phyloP scores from a whole-genome alignment of 345 rosid genomes.

The Syzygium oleosum region DNA sequence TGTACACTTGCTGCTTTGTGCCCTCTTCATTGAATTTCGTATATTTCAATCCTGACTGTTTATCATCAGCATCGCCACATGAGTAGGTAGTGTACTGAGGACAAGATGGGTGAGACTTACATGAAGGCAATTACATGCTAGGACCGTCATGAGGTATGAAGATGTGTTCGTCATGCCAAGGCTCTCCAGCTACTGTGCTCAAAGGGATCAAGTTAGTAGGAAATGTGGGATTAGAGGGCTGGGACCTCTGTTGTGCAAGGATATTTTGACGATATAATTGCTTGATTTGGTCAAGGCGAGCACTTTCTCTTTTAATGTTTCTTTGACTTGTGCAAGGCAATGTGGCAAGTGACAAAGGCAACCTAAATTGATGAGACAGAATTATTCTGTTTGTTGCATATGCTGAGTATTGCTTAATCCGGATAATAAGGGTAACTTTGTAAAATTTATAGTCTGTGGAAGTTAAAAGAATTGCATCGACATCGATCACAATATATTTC shows the following conservation, averaged over 20 bases:
- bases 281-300: neutral
- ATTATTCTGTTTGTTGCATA: neutral
- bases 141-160: no score
- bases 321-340: neutral
- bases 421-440: neutral
- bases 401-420: neutral
- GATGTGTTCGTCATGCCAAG: no score
- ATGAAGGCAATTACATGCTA: no score
- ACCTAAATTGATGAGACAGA: neutral
- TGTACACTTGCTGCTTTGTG: no score
- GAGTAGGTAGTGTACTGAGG: no score
- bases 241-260: neutral
- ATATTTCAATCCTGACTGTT: no score
- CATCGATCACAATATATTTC: neutral
- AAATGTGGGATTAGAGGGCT: neutral
- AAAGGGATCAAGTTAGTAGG: neutral
- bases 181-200: neutral
- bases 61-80: no score
- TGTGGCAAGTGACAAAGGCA: neutral
- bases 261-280: neutral
- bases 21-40: no score
- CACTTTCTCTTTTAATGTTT: neutral
- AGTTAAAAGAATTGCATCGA: neutral
- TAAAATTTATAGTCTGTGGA: neutral
- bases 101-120: no score